Evolutionary conservation across 257 asterid species (phyloP).

Genomic region (Mentha longifolia): DNA sequence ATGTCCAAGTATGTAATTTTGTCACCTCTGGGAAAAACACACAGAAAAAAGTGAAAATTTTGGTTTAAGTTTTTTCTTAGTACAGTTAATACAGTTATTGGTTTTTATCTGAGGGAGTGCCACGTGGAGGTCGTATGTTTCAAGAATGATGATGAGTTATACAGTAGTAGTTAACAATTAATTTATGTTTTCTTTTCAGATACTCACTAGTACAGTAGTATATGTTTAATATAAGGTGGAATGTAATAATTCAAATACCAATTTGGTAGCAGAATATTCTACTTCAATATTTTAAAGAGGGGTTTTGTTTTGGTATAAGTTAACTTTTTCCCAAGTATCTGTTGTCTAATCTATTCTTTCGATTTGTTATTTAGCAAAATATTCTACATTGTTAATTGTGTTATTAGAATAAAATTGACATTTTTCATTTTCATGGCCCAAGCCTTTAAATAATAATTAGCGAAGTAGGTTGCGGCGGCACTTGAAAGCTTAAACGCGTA

Average conservation of each 20-base stretch:
- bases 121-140: slow-evolving; percentile 21
- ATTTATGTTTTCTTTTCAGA: background rate
- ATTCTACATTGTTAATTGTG: too few relatives aligned
- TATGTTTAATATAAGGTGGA: background rate
- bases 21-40: background rate
- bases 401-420: too few relatives aligned
- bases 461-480: slow-evolving; percentile 29
- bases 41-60: background rate
- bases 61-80: background rate
- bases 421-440: too few relatives aligned
- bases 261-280: slow-evolving; percentile 11
- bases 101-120: slow-evolving; percentile 1
- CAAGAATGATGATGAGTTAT: background rate
- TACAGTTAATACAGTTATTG: slow-evolving; percentile 20
- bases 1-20: slow-evolving; percentile 66
- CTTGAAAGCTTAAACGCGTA: background rate
- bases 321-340: too few relatives aligned
- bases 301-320: slow-evolving; percentile 9
- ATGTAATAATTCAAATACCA: background rate
- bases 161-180: too few relatives aligned
- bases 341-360: background rate
- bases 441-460: slow-evolving; percentile 1
- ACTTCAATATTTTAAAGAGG: slow-evolving; percentile 20
- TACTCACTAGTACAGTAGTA: too few relatives aligned
- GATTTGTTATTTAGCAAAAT: too few relatives aligned